These are phyloP conservation scores for Rutstroemia sydowiana DNA, from an alignment of 2,329 filamentous ascomycete genomes.

Conservation along the genomic window DNA sequence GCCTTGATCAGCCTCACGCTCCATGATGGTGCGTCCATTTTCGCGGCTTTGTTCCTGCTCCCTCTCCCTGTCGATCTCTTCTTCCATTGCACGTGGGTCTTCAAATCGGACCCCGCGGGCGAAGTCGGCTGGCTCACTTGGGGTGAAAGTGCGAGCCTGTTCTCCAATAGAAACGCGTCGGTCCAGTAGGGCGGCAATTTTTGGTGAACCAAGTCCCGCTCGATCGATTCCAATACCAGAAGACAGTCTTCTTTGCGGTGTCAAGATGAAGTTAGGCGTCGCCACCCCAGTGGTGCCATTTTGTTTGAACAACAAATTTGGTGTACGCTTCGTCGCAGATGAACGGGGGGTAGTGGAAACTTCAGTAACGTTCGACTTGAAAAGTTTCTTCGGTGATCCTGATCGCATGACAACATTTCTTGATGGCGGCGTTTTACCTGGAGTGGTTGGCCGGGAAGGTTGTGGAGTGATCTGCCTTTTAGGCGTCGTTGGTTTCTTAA, in stretches of 20 bases:
- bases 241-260: slow-evolving; percentile 50
- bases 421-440: slow-evolving; percentile 42
- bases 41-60: slow-evolving; percentile 55
- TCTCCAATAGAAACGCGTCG: slow-evolving; percentile 66
- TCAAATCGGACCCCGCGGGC: slow-evolving; percentile 52
- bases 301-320: slow-evolving; percentile 45
- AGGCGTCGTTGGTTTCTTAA: slow-evolving; percentile 33
- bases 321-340: slow-evolving; percentile 31
- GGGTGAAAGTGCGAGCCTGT: slow-evolving; percentile 54
- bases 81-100: slow-evolving; percentile 54
- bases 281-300: slow-evolving; percentile 46
- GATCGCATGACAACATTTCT: slow-evolving; percentile 39
- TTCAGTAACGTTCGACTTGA: slow-evolving; percentile 34
- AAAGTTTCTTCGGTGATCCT: slow-evolving; percentile 42
- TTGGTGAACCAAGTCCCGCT: slow-evolving; percentile 67
- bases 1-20: slow-evolving; percentile 43
- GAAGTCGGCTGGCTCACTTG: slow-evolving; percentile 35
- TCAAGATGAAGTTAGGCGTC: slow-evolving; percentile 58
- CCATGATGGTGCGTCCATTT: slow-evolving; percentile 47
- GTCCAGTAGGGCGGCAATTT: slow-evolving; percentile 63
- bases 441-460: slow-evolving; percentile 38
- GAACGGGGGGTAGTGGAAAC: slow-evolving; percentile 21
- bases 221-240: slow-evolving; percentile 65
- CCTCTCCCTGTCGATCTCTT: slow-evolving; percentile 55
- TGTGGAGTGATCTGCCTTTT: slow-evolving; percentile 38